Percentiles rank a stretch among this genome's conserved stretches.
These are phyloP conservation scores for Butyriboletus appendiculatus DNA, from an alignment of 1,284 basidiomycete genomes.

Conservation along the genomic window DNA sequence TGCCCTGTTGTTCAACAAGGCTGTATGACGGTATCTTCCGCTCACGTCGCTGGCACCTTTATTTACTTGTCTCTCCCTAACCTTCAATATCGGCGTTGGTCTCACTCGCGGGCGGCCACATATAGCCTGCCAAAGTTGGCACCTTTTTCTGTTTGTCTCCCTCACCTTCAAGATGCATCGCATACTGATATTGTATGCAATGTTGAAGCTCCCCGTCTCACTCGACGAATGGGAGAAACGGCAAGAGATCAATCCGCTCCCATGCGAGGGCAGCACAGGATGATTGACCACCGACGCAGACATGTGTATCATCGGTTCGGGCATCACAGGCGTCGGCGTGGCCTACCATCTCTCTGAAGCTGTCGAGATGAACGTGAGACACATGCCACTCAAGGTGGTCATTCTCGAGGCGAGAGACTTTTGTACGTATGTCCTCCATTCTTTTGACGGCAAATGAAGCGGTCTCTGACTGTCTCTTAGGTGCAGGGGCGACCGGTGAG, in stretches of 20 bases:
- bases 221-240: too few species aligned
- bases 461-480: conserved; percentile 37
- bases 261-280: conserved; percentile 62
- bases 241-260: conserved; percentile 73
- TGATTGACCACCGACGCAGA: conserved; percentile 58
- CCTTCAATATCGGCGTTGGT: too few species aligned
- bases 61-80: too few species aligned
- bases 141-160: too few species aligned
- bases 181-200: too few species aligned
- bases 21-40: too few species aligned
- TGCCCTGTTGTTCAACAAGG: too few species aligned
- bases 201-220: too few species aligned
- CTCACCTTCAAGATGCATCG: too few species aligned
- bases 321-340: conserved; percentile 72
- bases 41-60: too few species aligned
- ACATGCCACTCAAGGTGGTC: conserved; percentile 45
- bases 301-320: conserved; percentile 75
- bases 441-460: background rate
- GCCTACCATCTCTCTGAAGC: conserved; percentile 65
- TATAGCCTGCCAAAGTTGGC: too few species aligned
- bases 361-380: conserved; percentile 20
- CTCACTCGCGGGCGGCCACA: too few species aligned
- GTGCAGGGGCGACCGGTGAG: conserved; percentile 78
- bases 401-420: conserved; percentile 79
- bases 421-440: conserved; percentile 50